These are phyloP conservation scores for Microcera coccophila DNA, from an alignment of 2,329 filamentous ascomycete genomes.

Conservation along the genomic window DNA sequence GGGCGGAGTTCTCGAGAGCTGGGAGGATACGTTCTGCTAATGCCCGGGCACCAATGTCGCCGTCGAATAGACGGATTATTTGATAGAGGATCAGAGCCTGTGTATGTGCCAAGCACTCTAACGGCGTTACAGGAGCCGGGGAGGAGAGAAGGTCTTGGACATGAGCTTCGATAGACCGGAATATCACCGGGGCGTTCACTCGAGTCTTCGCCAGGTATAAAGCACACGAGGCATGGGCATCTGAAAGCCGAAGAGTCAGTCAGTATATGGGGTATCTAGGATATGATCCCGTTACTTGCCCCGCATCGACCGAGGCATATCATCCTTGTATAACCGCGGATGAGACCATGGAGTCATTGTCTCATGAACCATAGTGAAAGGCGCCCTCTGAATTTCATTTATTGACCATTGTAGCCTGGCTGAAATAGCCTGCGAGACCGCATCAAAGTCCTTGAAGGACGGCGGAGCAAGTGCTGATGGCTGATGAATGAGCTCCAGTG, in stretches of 20 bases:
- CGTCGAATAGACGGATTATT: conserved; percentile 49
- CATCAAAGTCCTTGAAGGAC: conserved; percentile 17
- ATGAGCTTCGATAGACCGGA: conserved; percentile 44
- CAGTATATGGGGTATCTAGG: background rate
- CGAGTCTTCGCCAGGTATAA: conserved; percentile 49
- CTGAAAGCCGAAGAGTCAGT: conserved; percentile 30
- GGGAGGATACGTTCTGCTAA: conserved; percentile 35
- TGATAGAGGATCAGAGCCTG: conserved; percentile 50
- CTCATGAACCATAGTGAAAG: conserved; percentile 44
- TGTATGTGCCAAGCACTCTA: conserved; percentile 37
- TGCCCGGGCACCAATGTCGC: conserved; percentile 41
- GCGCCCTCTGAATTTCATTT: conserved; percentile 49
- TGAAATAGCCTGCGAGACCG: conserved; percentile 24
- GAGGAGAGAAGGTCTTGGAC: conserved; percentile 40
- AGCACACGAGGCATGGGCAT: conserved; percentile 51
- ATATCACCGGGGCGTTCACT: conserved; percentile 45
- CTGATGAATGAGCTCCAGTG: conserved; percentile 20
- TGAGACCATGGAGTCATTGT: conserved; percentile 54
- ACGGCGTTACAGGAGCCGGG: conserved; percentile 26
- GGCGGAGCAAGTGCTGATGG: conserved; percentile 22
- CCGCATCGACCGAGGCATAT: conserved; percentile 50
- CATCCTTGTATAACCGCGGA: conserved; percentile 44
- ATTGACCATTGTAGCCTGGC: conserved; percentile 42
- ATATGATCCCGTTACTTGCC: conserved; percentile 29
- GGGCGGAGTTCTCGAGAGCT: conserved; percentile 32